phyloP scores from a whole-genome alignment of 805 yeast species.

The Saturnispora gosingensis region DNA sequence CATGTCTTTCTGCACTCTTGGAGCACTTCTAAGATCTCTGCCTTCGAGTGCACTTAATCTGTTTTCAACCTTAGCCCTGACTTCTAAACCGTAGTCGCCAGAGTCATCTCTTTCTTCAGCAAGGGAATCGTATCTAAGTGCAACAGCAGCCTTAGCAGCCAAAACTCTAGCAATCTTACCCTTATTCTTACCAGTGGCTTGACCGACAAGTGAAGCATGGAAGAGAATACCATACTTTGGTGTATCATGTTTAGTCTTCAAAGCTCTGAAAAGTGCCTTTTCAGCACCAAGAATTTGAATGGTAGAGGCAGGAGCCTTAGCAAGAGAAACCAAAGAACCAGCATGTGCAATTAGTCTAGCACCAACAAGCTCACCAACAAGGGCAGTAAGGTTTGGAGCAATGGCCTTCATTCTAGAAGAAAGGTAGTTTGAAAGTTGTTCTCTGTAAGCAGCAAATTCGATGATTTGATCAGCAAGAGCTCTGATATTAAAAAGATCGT shows the following conservation, averaged over 20 bases:
- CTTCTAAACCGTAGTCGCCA: constrained; percentile 87
- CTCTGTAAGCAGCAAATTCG: constrained; percentile 93
- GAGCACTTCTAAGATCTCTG: constrained; percentile 86
- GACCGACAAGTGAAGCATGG: constrained; percentile 96
- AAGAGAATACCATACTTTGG: constrained; percentile 96
- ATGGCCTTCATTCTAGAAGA: constrained; percentile 96
- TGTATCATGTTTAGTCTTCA: constrained; percentile 96
- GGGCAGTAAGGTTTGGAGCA: constrained; percentile 93
- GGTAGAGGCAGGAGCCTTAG: constrained; percentile 98
- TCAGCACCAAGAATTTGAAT: constrained; percentile 98
- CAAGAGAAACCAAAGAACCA: constrained; percentile 87
- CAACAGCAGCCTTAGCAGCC: constrained; percentile 97
- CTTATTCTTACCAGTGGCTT: constrained; percentile 95
- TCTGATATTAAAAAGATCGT: constrained; percentile 79
- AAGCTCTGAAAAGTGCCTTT: constrained; percentile 96
- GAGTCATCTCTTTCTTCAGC: constrained; percentile 96
- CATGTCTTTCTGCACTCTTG: constrained; percentile 72
- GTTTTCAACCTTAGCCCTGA: constrained; percentile 87
- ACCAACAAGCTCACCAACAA: constrained; percentile 97
- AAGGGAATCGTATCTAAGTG: constrained; percentile 91
- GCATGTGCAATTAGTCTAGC: constrained; percentile 97
- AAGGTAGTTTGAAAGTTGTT: constrained; percentile 85
- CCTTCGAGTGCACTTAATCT: constrained; percentile 95
- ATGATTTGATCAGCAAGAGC: constrained; percentile 94
- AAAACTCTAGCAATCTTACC: constrained; percentile 98